A percentile compares a stretch with the other conserved stretches of the same genome.
These are phyloP conservation scores for Ceratocystis cacaofunesta DNA, from an alignment of 2,329 filamentous ascomycete genomes.

Conservation along the genomic window DNA sequence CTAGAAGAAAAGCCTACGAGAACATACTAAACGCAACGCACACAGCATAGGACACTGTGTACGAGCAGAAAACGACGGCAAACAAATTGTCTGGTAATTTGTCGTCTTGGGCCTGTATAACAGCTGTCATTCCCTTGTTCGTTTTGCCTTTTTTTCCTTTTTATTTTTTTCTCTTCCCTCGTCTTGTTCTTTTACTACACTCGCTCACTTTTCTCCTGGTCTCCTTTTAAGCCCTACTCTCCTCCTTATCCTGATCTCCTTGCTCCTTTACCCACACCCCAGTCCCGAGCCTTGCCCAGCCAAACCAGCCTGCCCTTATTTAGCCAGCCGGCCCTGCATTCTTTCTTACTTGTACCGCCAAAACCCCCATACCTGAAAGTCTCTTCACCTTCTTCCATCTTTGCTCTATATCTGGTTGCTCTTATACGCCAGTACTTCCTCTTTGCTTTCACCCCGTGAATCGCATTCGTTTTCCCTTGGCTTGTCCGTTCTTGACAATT, in stretches of 20 bases:
- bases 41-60: too few species aligned
- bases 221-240: too few species aligned
- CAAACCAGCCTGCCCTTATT: not conserved
- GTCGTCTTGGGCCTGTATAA: too few species aligned
- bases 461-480: slow-evolving; percentile 24
- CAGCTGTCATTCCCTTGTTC: not conserved
- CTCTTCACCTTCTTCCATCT: not conserved
- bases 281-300: not conserved
- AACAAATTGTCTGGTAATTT: too few species aligned
- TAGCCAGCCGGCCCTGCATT: not conserved
- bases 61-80: too few species aligned
- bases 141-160: not conserved
- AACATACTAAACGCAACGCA: too few species aligned
- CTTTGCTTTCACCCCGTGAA: slow-evolving; percentile 21
- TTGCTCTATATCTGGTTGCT: not conserved
- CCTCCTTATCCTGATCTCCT: too few species aligned
- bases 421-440: not conserved
- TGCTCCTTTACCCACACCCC: too few species aligned
- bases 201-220: too few species aligned
- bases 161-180: not conserved
- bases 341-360: not conserved
- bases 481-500: slow-evolving; percentile 16
- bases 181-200: too few species aligned
- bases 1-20: too few species aligned
- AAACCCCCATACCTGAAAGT: not conserved